These are phyloP conservation scores for Saccharomycopsis fibuligera DNA, from an alignment of 805 yeast species.

Conservation along the genomic window DNA sequence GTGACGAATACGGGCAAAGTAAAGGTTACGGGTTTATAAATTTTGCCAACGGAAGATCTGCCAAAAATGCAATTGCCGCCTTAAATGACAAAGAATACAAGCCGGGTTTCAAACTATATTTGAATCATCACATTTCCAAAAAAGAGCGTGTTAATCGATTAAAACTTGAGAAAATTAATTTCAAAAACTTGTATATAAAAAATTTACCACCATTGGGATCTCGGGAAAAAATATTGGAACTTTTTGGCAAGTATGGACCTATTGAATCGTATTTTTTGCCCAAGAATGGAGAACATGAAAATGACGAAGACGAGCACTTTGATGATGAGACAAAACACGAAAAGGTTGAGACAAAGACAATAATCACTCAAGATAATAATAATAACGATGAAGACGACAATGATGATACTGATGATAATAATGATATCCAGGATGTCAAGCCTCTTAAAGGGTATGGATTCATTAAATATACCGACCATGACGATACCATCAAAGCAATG, in stretches of 20 bases:
- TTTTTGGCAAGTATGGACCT: slow-evolving; percentile 41
- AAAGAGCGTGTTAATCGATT: slow-evolving; percentile 49
- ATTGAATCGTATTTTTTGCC: slow-evolving; percentile 53
- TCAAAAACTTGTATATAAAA: slow-evolving; percentile 48
- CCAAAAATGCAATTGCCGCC: slow-evolving; percentile 52
- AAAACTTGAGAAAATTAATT: slow-evolving; percentile 40
- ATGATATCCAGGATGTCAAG: too few species aligned
- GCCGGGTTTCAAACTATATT: slow-evolving; percentile 33
- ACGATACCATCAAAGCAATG: slow-evolving; percentile 43
- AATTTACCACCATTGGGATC: slow-evolving; percentile 38
- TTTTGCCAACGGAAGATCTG: slow-evolving; percentile 49
- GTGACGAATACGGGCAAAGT: slow-evolving; percentile 37
- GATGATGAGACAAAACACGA: slow-evolving; percentile 10
- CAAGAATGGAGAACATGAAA: slow-evolving; percentile 26
- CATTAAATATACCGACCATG: slow-evolving; percentile 43
- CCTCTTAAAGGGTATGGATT: slow-evolving; percentile 49
- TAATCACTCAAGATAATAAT: slow-evolving; percentile 4
- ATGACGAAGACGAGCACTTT: slow-evolving; percentile 1
- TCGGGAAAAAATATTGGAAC: slow-evolving; percentile 33
- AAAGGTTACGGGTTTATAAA: slow-evolving; percentile 66
- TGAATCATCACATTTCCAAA: slow-evolving; percentile 61
- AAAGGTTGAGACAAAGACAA: background rate
- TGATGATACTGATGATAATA: slow-evolving; percentile 3
- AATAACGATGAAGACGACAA: slow-evolving; percentile 3
- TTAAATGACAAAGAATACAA: slow-evolving; percentile 39